phyloP scores from a whole-genome alignment of 2,329 filamentous ascomycete species.

The Penicillium sp. region DNA sequence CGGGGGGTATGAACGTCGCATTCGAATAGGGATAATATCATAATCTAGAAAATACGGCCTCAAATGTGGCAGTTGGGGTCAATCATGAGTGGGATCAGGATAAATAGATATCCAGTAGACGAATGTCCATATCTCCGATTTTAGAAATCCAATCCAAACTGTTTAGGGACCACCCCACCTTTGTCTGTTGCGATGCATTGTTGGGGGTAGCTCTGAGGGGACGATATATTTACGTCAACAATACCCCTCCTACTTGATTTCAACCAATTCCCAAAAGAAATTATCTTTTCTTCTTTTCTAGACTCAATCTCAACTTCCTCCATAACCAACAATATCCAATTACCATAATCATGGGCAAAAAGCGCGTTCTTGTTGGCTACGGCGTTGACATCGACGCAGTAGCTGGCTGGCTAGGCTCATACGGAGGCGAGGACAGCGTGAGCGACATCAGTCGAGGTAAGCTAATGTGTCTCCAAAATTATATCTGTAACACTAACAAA shows the following conservation, averaged over 20 bases:
- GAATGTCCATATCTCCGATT: background rate
- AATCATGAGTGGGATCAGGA: background rate
- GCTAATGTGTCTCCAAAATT: background rate
- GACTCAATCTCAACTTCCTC: background rate
- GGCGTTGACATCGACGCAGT: conserved; percentile 38
- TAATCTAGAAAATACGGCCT: no score
- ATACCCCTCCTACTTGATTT: background rate
- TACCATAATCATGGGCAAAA: conserved; percentile 1
- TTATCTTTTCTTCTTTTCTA: background rate
- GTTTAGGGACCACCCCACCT: background rate
- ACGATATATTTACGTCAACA: background rate
- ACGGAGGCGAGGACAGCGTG: conserved; percentile 34
- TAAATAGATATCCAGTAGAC: background rate
- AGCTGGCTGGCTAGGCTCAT: conserved; percentile 36
- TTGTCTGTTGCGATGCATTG: background rate
- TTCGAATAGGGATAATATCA: background rate
- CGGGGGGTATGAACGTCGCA: background rate
- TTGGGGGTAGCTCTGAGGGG: background rate
- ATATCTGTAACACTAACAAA: background rate
- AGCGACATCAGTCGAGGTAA: conserved; percentile 35
- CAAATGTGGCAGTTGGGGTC: background rate
- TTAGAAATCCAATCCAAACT: background rate
- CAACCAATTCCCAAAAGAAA: background rate
- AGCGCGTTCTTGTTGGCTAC: conserved; percentile 31
- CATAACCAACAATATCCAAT: background rate